phyloP scores from a whole-genome alignment of 2,329 filamentous ascomycete genomes.

The Ophiocordyceps robertsii region DNA sequence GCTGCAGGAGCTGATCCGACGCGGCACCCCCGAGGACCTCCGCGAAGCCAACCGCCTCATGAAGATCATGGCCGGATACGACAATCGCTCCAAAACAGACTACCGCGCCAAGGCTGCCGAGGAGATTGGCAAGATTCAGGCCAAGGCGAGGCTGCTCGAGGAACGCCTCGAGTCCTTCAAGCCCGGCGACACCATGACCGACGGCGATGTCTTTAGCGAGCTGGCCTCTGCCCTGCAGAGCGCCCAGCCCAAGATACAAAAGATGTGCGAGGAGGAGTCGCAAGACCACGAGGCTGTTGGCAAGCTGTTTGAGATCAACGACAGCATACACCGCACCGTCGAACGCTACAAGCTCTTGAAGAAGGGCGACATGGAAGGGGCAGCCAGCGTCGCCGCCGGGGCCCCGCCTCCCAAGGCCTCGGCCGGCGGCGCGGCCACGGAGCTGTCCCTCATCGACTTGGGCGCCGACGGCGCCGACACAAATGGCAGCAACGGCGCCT shows the following conservation, averaged over 20 bases:
- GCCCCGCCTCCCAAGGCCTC: conserved; percentile 31
- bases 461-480: conserved; percentile 49
- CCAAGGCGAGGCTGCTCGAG: conserved; percentile 84
- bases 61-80: conserved; percentile 98
- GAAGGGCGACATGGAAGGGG: conserved; percentile 79
- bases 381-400: conserved; percentile 71
- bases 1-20: conserved; percentile 86
- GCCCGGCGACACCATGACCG: conserved; percentile 63
- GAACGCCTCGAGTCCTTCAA: conserved; percentile 81
- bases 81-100: conserved; percentile 90
- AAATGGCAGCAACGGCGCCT: conserved; percentile 28
- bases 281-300: conserved; percentile 93
- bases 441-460: conserved; percentile 90
- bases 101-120: conserved; percentile 96
- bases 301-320: conserved; percentile 92
- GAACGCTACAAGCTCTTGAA: conserved; percentile 93
- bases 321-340: conserved; percentile 94
- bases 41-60: conserved; percentile 96
- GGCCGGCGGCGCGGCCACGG: conserved; percentile 49
- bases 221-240: conserved; percentile 78
- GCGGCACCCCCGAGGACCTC: conserved; percentile 81
- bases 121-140: conserved; percentile 87
- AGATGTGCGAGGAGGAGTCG: conserved; percentile 98
- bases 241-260: conserved; percentile 96
- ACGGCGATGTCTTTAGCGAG: conserved; percentile 64